Base-by-base conservation (phyloP, 2,329 filamentous ascomycete species). In the Fusarium foetens region DNA sequence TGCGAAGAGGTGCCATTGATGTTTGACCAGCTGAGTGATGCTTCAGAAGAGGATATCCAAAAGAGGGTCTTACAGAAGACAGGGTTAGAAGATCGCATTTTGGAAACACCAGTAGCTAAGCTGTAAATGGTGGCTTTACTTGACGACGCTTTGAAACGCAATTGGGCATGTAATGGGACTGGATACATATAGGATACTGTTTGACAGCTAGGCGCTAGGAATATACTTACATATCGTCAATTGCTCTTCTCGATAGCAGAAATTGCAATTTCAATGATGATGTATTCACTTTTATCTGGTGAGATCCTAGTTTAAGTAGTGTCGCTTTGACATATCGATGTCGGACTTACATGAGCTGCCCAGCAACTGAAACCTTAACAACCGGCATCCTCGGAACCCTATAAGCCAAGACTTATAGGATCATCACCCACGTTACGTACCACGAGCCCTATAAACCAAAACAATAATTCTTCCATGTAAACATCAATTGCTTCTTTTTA, bases 1-100 rank as follows among this genome's bases (percentile, higher is more conserved):
- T 73, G 89, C 48, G 77, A 86, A 68, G 88, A 90, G 78, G 78
- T 77, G 29, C 76, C 79, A 23, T 76, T 88, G n/a, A 79, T 84
- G 25, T 83, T 86, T 42, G 80, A 80, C 21, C 74, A 72, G 31
- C 69, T 90, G 69, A 83, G 80, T 60, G 79, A 81, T n/a, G 83
- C 83, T 46, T 81, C 77, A 3, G 82, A 85, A 23, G 83, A 83
- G 29, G 82, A 85, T 45, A 79, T 89, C 25, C 77, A 79, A 62
- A 76, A 79, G 57, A 78, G 83, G 64, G 80, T 87, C 43, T 73
- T 76, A 39, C 73, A 63, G 23, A 74, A 77, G 59, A 74, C 75
- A 21, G 74, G 72, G 14, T 69, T 77, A 35, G 59, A 51, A 46
- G 41, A 54, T 52, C 46, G 52, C 33, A 41, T 39, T 38, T 17